Evolutionary conservation across 2,329 filamentous ascomycete genomes (phyloP), one percentile per base, ranked within the genome.

Genomic region (Venturia nashicola): DNA sequence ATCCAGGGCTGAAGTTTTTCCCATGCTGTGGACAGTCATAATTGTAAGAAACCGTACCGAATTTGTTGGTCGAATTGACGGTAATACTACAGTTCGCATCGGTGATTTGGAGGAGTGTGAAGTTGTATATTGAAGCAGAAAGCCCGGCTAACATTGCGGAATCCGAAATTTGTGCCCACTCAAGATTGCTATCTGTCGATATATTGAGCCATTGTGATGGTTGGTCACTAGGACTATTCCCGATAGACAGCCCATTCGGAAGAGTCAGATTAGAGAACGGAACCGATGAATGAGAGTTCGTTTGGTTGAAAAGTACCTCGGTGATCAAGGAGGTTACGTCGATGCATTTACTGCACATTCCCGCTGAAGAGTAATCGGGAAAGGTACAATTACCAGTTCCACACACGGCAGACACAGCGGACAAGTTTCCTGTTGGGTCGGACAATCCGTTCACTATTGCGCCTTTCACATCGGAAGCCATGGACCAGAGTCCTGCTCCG

Each of bases 321-420:
- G 3, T 44, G 12, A 60, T 20, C 57, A 60, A 36, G 3, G 36
- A 42, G 34, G 36, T 60, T 20, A 44, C 57, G 12, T 60, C 57
- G 36, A 23, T 12, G 34, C 57, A 60, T n/a, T 40, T 32, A 12
- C 20, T 36, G 34, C 57, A 60, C 12, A 60, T 18, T 60, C 34
- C 57, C 5, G 42, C 20, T 7, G 57, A 42, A 32, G 57, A 18
- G 32, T 60, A 60, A 0, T 42, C 57, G 14, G 34, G 11, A 12
- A 60, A 60, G 3, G 57, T 60, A 44, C 57, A 60, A 36, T 60
- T 60, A 11, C 57, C 57, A n/a, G 57, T 23, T 18, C n/a, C 57
- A 32, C 57, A 60, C 0, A 42, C 32, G 34, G 36, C 34, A 40
- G 42, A 44, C 3, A 60, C 57, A 27, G 48, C 27, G 8, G 48